Evolutionary conservation across 805 yeast species (phyloP), one percentile per base, ranked within the genome.

Genomic region (Barnettozyma populi): DNA sequence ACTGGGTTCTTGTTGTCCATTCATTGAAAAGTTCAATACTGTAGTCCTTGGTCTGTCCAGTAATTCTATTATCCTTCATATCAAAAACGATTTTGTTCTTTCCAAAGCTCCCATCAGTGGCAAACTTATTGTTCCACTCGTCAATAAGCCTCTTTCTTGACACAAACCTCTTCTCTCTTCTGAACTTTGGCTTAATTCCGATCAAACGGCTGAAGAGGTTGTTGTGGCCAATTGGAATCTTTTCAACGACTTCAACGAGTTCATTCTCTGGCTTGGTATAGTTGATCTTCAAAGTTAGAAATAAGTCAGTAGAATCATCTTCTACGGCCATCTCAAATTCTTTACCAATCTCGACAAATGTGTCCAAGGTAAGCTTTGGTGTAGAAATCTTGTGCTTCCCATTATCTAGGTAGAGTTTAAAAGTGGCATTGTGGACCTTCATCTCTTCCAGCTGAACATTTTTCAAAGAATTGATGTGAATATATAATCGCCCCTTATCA

Each of bases 61-160:
- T 76, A 41, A 86, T 70, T 27, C 73, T 74, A 19, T 72, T 65
- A 57, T 82, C 82, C 56, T 76, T 76, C 48, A 77, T 78, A 21
- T 75, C 73, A 57, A 85, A 83, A 41, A 76, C 76, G 46, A 90
- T 71, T 55, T 84, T 81, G 46, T 86, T 78, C 57, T 92, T 75
- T 8, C 89, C 96, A 72, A 87, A 90, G 34, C 96, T 87, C 2
- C 98, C 98, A 63, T 89, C 95, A 31, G 74, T 72, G 2, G 97
- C 96, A 52, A 89, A 75, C 47, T 77, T 68, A 31, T 71, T 64
- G 31, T 76, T 77, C 84, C 92, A 78, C 2, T 74, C 67, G 67
- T 86, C 95, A 23, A 55, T 48, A 4, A 66, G 64, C 1, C 75
- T 70, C 29, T 76, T 72, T 51, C 71, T 71, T 2, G 81, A 72